These are phyloP conservation scores for Syncephalastrum racemosum DNA, from an alignment of 371 early-diverging fungal genomes.

Conservation along the genomic window DNA sequence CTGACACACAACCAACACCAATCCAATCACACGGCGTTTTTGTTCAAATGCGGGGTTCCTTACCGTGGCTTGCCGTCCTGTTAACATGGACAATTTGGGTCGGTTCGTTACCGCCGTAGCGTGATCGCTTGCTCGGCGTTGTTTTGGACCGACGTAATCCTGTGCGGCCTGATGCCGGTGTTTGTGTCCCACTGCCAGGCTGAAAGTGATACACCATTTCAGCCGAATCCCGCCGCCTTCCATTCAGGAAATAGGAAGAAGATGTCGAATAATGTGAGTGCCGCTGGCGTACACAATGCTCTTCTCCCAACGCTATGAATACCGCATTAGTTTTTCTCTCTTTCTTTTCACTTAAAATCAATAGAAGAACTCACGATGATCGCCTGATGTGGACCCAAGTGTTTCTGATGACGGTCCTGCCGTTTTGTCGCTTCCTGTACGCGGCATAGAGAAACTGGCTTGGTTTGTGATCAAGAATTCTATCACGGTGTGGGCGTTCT, in stretches of 20 bases:
- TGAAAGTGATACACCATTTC: no score
- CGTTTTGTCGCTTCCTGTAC: constrained; percentile 8
- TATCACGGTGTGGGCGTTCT: constrained; percentile 47
- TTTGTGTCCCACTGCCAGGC: constrained; percentile 1
- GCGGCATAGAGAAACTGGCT: constrained; percentile 36
- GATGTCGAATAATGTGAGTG: constrained; percentile 1
- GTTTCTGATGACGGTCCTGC: background rate
- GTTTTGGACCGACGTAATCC: constrained; percentile 25
- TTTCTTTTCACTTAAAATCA: no score
- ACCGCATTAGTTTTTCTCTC: no score
- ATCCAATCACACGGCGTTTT: background rate
- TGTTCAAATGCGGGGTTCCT: constrained; percentile 1
- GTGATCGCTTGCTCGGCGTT: constrained; percentile 18
- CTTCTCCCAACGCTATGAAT: no score
- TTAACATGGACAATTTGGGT: constrained; percentile 29
- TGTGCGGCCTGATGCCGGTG: constrained; percentile 3
- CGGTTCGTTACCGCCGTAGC: constrained; percentile 18
- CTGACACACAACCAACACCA: no score
- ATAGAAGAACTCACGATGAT: no score
- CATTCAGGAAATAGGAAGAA: no score
- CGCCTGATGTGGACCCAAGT: no score
- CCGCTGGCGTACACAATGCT: no score
- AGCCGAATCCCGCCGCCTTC: no score
- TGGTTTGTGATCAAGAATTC: constrained; percentile 53
- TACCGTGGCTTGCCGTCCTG: constrained; percentile 34